Percentiles rank a stretch among this genome's conserved stretches.
phyloP scores from a whole-genome alignment of 176 grass and related monocot genomes.

The Zea luxurians region DNA sequence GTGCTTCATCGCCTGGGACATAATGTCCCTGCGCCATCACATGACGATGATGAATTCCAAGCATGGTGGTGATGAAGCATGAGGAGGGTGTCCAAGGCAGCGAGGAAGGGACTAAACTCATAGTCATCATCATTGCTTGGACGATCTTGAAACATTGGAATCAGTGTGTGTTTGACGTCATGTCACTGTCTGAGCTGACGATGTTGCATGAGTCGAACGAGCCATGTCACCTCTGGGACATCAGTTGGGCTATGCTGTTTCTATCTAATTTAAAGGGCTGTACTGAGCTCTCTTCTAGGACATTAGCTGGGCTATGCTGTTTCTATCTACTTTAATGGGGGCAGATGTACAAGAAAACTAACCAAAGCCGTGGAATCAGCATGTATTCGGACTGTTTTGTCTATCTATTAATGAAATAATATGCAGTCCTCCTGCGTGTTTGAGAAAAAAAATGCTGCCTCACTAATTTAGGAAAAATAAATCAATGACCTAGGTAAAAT shows the following conservation, averaged over 20 bases:
- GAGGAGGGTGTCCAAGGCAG: rapidly evolving
- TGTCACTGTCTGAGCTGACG: background rate
- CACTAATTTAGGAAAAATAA: background rate
- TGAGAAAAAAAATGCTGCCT: background rate
- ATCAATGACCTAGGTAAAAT: background rate
- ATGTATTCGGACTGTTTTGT: no score
- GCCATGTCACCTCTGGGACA: background rate
- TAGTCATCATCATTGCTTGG: background rate
- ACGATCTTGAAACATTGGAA: background rate
- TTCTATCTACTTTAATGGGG: no score
- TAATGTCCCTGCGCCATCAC: background rate
- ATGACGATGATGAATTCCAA: background rate
- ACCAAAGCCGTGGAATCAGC: no score
- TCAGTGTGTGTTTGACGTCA: background rate
- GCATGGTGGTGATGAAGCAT: background rate
- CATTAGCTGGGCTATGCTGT: no score
- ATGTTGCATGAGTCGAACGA: background rate
- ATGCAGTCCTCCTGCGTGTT: no score
- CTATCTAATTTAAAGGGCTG: background rate
- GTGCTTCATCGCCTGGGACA: background rate
- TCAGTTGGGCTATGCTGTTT: background rate
- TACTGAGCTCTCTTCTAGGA: background rate
- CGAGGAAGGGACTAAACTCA: background rate
- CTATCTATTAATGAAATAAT: no score
- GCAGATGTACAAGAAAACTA: no score